Percentiles rank a stretch among this genome's conserved stretches.
Evolutionary conservation across 2,329 filamentous ascomycete species (phyloP).

Genomic region (Fusarium praegraminearum): DNA sequence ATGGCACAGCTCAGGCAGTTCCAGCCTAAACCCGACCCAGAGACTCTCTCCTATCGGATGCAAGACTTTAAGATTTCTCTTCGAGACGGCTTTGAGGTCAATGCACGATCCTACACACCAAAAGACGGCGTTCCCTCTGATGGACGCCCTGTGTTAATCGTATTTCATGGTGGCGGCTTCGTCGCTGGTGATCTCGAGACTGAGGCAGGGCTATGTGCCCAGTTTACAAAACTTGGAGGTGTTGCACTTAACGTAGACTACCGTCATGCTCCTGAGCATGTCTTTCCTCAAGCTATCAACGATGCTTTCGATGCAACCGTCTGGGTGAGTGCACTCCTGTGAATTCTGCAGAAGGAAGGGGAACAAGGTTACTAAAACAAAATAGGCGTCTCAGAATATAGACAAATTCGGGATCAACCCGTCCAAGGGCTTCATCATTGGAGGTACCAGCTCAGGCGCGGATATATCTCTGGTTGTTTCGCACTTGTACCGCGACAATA

Average conservation of each 20-base stretch:
- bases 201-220: constrained; percentile 42
- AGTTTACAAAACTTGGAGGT: constrained; percentile 46
- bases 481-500: constrained; percentile 38
- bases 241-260: constrained; percentile 47
- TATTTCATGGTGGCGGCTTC: constrained; percentile 49
- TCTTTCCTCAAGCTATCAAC: constrained; percentile 47
- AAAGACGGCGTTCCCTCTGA: constrained; percentile 8
- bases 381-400: constrained; percentile 37
- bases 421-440: constrained; percentile 39
- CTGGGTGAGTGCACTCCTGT: constrained; percentile 34
- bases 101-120: constrained; percentile 43
- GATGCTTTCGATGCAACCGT: constrained; percentile 48
- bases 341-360: too few relatives aligned
- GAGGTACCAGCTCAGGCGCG: constrained; percentile 48
- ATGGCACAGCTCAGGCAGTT: constrained; percentile 30
- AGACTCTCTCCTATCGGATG: constrained; percentile 32
- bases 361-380: neutral
- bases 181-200: constrained; percentile 45
- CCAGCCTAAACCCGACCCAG: constrained; percentile 24
- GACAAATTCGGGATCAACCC: constrained; percentile 44
- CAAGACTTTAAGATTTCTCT: constrained; percentile 43
- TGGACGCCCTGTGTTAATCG: constrained; percentile 44
- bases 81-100: constrained; percentile 39
- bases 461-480: constrained; percentile 47
- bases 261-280: constrained; percentile 48